Evolutionary conservation across 768 basidiomycete genomes (phyloP).

Genomic region (Pisolithus sp.): DNA sequence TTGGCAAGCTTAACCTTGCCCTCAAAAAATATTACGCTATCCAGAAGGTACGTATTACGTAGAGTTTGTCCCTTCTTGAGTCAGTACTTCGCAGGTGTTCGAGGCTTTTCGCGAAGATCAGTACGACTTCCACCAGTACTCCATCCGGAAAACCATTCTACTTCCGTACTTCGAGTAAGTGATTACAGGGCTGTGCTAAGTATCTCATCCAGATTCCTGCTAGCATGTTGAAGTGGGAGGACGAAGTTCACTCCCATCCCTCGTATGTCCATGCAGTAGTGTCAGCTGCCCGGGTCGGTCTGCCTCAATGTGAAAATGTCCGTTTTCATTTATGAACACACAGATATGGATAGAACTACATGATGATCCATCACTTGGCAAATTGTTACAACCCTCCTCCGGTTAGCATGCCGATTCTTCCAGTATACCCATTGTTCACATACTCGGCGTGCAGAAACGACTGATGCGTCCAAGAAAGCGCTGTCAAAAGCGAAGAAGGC

Average conservation of each 20-base stretch:
- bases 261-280: slow-evolving; percentile 69
- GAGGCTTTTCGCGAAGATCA: slow-evolving; percentile 90
- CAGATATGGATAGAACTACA: slow-evolving; percentile 71
- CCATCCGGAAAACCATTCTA: slow-evolving; percentile 81
- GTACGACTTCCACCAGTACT: slow-evolving; percentile 97
- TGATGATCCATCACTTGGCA: slow-evolving; percentile 63
- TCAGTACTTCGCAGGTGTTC: slow-evolving; percentile 50
- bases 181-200: neutral
- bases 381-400: slow-evolving; percentile 26
- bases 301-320: slow-evolving; percentile 7
- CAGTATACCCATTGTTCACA: slow-evolving; percentile 30
- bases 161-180: slow-evolving; percentile 81
- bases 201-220: neutral
- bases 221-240: slow-evolving; percentile 80
- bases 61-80: neutral
- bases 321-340: slow-evolving; percentile 7
- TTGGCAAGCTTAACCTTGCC: slow-evolving; percentile 66
- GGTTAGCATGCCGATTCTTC: slow-evolving; percentile 21
- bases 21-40: slow-evolving; percentile 80
- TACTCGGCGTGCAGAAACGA: slow-evolving; percentile 8
- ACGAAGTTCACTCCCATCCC: slow-evolving; percentile 69
- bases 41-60: slow-evolving; percentile 48
- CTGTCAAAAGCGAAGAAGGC: slow-evolving; percentile 85
- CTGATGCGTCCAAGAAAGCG: slow-evolving; percentile 59
- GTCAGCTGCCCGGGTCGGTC: slow-evolving; percentile 57